Base-by-base conservation (phyloP, 768 basidiomycete species). In the Lepiota venenata region DNA sequence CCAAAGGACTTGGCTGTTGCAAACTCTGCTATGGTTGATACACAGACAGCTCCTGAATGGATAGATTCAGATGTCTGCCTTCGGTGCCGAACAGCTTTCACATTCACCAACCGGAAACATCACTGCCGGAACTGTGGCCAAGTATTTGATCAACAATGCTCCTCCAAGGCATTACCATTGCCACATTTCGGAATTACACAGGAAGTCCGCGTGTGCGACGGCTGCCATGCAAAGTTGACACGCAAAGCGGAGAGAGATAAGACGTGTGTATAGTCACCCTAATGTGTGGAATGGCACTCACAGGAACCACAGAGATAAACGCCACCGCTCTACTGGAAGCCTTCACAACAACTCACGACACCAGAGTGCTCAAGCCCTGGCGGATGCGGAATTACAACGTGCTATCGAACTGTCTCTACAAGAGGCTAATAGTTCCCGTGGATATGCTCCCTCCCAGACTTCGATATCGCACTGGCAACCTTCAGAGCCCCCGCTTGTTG, bases 81-180 rank as follows among this genome's bases (percentile, higher is more conserved):
- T 55, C 84, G 93, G 16, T 99, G 97, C 69, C 83, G 97, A 15
- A 86, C 89, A 0, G 68, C 91, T 0, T 99, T 99, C 69, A 83
- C 86, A 0, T 94, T 98, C 66, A 97, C 94, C 27, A 98, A 98
- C 66, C 82, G 97, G 47, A 98, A 98, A 66, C 97, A 99, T 63
- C 97, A 99, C 64, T 99, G 97, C 66, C 84, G 97, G 12, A 98
- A 98, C 68, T 99, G 97, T 70, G 97, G 97, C 7, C 87, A 88
- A 66, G 93, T 98, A 12, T 98, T 97, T 64, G 96, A 98, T 70
- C 93, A 95, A 51, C 79, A 83, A 39, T 99, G 97, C 68, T 95
- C 93, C 0, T 86, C 89, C 32, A 90, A 93, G 69, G 73, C 79
- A 2, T 82, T 92, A 69, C 75, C 92, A 0, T 77, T 98, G 20